Base-by-base conservation (phyloP, 345 rosid species). In the Bruguiera parviflora region DNA sequence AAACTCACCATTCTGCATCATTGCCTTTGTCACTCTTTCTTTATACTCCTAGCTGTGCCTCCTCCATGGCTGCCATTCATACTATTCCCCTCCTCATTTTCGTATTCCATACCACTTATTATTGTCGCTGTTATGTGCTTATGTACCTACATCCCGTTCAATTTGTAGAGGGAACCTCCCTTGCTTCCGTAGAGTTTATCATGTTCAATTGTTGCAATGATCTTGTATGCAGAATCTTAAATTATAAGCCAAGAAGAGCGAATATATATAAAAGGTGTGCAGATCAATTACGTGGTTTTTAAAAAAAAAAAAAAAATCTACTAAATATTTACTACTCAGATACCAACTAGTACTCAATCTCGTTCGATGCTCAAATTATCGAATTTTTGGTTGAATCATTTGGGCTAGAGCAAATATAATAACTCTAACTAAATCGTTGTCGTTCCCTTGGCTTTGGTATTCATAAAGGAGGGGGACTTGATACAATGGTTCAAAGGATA, bases 1-100 rank as follows among this genome's bases (percentile, higher is more conserved):
- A 65, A 80, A 78, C 82, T 74, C 77, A 68, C 76, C 76, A 65
- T 73, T 78, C 69, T 46, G 51, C 73, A 77, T 76, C 83, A 75
- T 77, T 77, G 70, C 76, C 58, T 65, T 52, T 63, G 21, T 15
- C 63, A 20, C 68, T 47, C n/a, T 20, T 11, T 49, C 46, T 63
- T 24, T 39, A 0, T 10, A 39, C 43, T 0, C 47, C 47, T 39
- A 39, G 13, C 47, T 33, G 10, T 3, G 13, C 13, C 47, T 39
- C 15, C 15, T 39, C 47, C 47, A 39, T 39, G 47, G 47, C 13
- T 39, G 47, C 47, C 58, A 61, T 24, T 53, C 58, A 22, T 25
- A n/a, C 58, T 55, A 10, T 39, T 11, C 58, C 58, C 6, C 8
- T 16, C 58, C 24, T n/a, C 21, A 52, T 53, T 21, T 21, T n/a